Percentiles rank a stretch among this genome's conserved stretches.
phyloP scores from a whole-genome alignment of 2,329 filamentous ascomycete species.

The Fonsecaea monophora region DNA sequence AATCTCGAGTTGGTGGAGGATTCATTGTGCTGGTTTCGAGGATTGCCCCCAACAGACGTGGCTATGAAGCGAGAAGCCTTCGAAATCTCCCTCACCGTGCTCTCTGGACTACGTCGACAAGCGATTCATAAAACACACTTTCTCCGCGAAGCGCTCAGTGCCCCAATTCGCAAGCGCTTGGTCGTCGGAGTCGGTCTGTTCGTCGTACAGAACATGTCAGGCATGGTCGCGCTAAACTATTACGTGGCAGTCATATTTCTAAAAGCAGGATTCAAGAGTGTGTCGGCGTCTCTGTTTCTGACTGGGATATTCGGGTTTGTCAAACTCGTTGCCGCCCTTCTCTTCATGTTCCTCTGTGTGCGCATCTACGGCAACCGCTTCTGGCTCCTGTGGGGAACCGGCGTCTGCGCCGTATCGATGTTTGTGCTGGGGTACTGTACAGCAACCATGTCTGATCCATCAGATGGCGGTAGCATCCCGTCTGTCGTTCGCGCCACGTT shows the following conservation, averaged over 20 bases:
- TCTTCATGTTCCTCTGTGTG: slow-evolving; percentile 34
- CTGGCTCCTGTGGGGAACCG: slow-evolving; percentile 29
- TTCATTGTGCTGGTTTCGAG: slow-evolving; percentile 48
- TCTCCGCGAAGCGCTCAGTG: slow-evolving; percentile 50
- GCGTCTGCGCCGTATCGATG: slow-evolving; percentile 28
- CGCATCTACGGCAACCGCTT: slow-evolving; percentile 28
- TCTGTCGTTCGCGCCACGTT: slow-evolving; percentile 12
- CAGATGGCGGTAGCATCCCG: background rate
- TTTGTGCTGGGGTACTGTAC: slow-evolving; percentile 30
- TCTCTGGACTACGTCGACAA: slow-evolving; percentile 7
- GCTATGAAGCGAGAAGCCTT: slow-evolving; percentile 37
- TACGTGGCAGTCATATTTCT: slow-evolving; percentile 32
- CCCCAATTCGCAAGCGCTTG: slow-evolving; percentile 24
- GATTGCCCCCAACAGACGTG: slow-evolving; percentile 35
- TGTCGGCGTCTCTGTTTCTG: slow-evolving; percentile 27
- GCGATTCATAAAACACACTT: slow-evolving; percentile 50
- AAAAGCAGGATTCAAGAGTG: slow-evolving; percentile 21
- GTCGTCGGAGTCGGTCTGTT: slow-evolving; percentile 29
- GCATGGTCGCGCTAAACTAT: slow-evolving; percentile 34
- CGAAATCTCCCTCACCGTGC: slow-evolving; percentile 14
- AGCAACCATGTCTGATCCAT: slow-evolving; percentile 6
- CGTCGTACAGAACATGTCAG: slow-evolving; percentile 29
- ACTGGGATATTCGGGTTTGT: slow-evolving; percentile 32
- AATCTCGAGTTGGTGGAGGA: slow-evolving; percentile 53
- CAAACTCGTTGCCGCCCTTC: slow-evolving; percentile 24